Evolutionary conservation across 768 basidiomycete species (phyloP).

Genomic region (Boletus edulis): DNA sequence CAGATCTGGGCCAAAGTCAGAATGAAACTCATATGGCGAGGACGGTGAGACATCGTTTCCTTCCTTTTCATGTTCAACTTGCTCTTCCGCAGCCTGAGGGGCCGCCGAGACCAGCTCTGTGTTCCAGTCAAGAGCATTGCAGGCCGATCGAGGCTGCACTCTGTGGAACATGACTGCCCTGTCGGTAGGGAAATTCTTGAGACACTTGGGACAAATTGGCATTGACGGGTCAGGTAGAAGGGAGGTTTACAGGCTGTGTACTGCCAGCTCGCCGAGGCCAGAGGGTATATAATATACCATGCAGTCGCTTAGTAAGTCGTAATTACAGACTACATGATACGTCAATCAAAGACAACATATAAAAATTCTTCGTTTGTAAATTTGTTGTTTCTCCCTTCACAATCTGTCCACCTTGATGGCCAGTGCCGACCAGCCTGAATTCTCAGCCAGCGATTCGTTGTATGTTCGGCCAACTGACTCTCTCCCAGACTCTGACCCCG

Average conservation of each 20-base stretch:
- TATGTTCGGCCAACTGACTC: not conserved
- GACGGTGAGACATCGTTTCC: too few relatives aligned
- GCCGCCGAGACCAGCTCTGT: not conserved
- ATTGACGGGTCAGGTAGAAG: not conserved
- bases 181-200: not conserved
- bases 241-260: not conserved
- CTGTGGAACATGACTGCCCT: not conserved
- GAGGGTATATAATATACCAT: too few relatives aligned
- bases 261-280: too few relatives aligned
- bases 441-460: not conserved
- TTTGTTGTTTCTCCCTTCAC: not conserved
- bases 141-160: not conserved
- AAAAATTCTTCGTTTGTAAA: not conserved
- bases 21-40: too few relatives aligned
- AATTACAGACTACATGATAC: too few relatives aligned
- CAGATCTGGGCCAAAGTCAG: too few relatives aligned
- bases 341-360: not conserved
- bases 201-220: not conserved
- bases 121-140: not conserved
- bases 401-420: not conserved
- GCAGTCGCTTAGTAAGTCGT: too few relatives aligned
- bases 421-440: not conserved
- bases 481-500: not conserved
- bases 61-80: too few relatives aligned
- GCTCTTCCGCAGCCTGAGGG: not conserved